Evolutionary conservation across 768 basidiomycete genomes (phyloP).

Genomic region (Amylocystis lapponica): DNA sequence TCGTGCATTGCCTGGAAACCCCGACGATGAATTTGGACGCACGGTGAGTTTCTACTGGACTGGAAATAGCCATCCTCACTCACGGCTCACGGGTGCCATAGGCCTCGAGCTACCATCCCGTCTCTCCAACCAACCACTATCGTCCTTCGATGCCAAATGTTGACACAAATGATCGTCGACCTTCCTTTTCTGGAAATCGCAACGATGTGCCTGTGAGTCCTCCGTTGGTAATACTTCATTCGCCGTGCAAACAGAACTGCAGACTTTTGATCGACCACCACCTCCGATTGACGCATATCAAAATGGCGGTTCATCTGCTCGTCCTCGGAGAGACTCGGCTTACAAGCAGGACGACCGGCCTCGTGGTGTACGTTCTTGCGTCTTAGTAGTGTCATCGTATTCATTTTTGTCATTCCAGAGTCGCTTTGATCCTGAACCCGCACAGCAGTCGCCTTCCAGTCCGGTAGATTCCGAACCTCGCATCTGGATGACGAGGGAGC

Average conservation of each 20-base stretch:
- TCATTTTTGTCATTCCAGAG: constrained; percentile 3
- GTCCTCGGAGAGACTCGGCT: constrained; percentile 1
- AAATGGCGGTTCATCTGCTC: not conserved
- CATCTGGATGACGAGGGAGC: constrained; percentile 20
- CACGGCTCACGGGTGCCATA: not conserved
- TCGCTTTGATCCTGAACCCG: constrained; percentile 9
- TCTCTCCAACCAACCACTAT: too few species aligned
- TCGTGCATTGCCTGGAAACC: too few species aligned
- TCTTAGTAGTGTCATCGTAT: too few species aligned
- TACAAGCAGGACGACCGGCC: not conserved
- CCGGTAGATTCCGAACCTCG: constrained; percentile 5
- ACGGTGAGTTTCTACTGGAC: too few species aligned
- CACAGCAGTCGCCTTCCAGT: not conserved
- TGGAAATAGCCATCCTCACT: too few species aligned
- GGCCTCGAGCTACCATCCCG: too few species aligned
- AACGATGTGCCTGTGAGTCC: constrained; percentile 1
- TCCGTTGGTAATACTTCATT: not conserved
- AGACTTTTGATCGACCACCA: not conserved
- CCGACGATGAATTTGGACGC: too few species aligned
- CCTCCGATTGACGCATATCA: constrained; percentile 1
- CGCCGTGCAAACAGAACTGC: not conserved
- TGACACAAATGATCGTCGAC: not conserved
- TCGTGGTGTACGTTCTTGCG: constrained; percentile 6
- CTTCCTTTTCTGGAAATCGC: not conserved
- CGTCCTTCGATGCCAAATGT: too few species aligned